Percentiles rank a stretch among this genome's conserved stretches.
These are phyloP conservation scores for Entonaema liquescens DNA, from an alignment of 495 filamentous ascomycete genomes.

Conservation along the genomic window DNA sequence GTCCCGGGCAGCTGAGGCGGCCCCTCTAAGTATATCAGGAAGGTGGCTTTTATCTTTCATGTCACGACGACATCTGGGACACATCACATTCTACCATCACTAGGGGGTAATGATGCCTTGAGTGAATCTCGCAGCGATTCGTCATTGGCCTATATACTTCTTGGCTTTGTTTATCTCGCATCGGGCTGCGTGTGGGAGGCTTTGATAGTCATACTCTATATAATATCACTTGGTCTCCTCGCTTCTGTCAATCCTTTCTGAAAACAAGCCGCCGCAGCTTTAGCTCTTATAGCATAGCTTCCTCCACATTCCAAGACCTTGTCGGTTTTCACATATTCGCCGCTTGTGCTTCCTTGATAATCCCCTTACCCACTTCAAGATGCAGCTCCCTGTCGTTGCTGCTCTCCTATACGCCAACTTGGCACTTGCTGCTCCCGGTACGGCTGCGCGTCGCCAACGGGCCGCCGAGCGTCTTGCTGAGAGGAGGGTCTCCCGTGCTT, in stretches of 20 bases:
- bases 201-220: conserved; percentile 13
- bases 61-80: conserved; percentile 28
- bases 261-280: conserved; percentile 12
- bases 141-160: conserved; percentile 3
- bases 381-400: conserved; percentile 35
- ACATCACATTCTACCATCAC: conserved; percentile 18
- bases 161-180: conserved; percentile 8
- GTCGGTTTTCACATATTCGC: background rate
- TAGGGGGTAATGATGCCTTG: conserved; percentile 18
- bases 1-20: conserved; percentile 29
- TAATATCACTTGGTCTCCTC: conserved; percentile 27
- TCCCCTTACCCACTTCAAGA: conserved; percentile 14
- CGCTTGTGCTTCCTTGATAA: background rate
- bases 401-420: conserved; percentile 32
- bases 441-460: conserved; percentile 26
- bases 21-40: conserved; percentile 31
- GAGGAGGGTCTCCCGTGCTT: conserved; percentile 31
- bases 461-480: conserved; percentile 20
- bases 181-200: background rate
- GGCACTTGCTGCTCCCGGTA: conserved; percentile 32
- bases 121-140: conserved; percentile 1
- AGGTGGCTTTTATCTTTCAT: conserved; percentile 33
- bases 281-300: conserved; percentile 1
- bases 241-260: background rate
- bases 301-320: background rate